Evolutionary conservation across 1,284 basidiomycete genomes (phyloP), one percentile per base, ranked within the genome.

Genomic region (Rhodotorula sp.): DNA sequence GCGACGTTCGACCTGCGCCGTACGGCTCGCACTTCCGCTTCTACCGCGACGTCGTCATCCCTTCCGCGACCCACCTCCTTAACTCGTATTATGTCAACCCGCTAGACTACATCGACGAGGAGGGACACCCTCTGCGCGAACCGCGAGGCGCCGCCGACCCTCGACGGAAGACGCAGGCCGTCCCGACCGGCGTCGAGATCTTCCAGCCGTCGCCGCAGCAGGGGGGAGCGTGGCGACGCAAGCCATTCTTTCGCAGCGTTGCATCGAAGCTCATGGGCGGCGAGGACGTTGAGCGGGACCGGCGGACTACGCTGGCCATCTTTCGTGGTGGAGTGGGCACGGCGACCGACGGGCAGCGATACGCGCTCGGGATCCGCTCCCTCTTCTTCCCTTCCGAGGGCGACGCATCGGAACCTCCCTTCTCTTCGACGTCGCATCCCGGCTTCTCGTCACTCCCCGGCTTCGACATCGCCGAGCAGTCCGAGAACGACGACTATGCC

Each of bases 81-180:
- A 67, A 73, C 60, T 70, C 68, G 34, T 73, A 73, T 57, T 56
- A 55, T 32, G 9, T 73, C 62, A 73, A 73, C 48, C 71, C 71
- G 13, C 59, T 56, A 32, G 71, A 73, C 57, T 73, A 71, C 57
- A 10, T 73, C 52, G 65, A 71, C 55, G 65, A 58, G 10, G 29
- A 19, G 2, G 71, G 69, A 1, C 29, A 46, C 11, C 69, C 59
- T 3, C 56, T 71, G 13, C 17, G 34, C 19, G 49, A 34, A 24
- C 68, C 59, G 4, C 30, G 61, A 22, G 67, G 64, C 2, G 44
- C 64, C 6, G 58, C 46, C 1, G 52, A 47, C 24, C 56, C 65
- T 15, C 59, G 59, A 22, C 59, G 60, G 6, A 44, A 39, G 48
- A 36, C 24, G 44, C 22, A 62, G 13, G 13, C 30, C 6, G 20